phyloP scores from a whole-genome alignment of 768 basidiomycete genomes.

The Termitomyces sp. region DNA sequence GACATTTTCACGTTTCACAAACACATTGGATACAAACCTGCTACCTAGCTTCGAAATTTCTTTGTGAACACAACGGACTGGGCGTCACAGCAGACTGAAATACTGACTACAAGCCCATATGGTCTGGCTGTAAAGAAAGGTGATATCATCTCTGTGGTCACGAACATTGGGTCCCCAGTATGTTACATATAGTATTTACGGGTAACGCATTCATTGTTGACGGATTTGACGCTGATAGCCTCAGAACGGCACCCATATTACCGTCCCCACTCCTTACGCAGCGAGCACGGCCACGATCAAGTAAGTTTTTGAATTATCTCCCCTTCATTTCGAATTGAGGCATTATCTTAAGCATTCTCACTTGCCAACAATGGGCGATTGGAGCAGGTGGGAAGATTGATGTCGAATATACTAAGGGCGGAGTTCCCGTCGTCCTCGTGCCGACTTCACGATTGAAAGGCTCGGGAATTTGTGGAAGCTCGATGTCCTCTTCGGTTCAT shows the following conservation, averaged over 20 bases:
- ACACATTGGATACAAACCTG: not conserved
- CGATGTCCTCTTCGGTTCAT: not conserved
- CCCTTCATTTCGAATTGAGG: not conserved
- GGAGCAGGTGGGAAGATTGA: constrained; percentile 62
- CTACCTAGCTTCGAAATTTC: constrained; percentile 57
- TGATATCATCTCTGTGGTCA: constrained; percentile 55
- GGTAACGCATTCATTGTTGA: not conserved
- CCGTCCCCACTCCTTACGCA: constrained; percentile 54
- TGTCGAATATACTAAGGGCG: constrained; percentile 62
- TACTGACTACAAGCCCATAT: constrained; percentile 46
- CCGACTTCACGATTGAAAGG: constrained; percentile 33
- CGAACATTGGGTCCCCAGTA: constrained; percentile 75
- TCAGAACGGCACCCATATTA: constrained; percentile 48
- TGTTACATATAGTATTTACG: constrained; percentile 17
- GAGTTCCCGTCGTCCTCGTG: constrained; percentile 54
- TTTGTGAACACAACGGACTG: constrained; percentile 54
- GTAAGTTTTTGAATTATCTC: constrained; percentile 31
- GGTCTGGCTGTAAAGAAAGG: constrained; percentile 69
- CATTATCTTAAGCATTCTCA: constrained; percentile 44
- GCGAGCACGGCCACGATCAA: constrained; percentile 49
- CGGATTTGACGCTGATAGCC: constrained; percentile 33
- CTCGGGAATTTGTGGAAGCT: constrained; percentile 35
- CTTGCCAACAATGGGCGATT: constrained; percentile 64
- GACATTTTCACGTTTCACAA: not conserved
- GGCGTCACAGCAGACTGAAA: constrained; percentile 46